Base-by-base conservation (phyloP, 441 rosid genomes). In the Erodium trifolium region DNA sequence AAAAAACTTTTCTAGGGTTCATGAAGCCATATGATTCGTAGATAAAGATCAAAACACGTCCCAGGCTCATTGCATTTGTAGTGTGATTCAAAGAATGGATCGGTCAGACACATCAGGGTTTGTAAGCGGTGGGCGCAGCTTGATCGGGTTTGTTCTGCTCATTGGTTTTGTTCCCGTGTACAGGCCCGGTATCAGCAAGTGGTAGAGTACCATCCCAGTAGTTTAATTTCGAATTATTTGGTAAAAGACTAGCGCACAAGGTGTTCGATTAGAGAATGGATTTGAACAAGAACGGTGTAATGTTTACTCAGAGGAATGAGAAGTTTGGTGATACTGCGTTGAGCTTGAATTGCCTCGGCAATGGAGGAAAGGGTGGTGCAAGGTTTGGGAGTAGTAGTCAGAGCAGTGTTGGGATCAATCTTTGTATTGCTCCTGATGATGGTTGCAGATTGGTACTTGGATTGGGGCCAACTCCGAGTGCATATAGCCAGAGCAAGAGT, bases 361-460 rank as follows among this genome's bases (percentile, higher is more conserved):
- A 76, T 71, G 84, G 82, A 72, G 89, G 86, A 71, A 80, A 84
- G 74, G 77, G 73, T 31, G 65, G 70, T 27, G 71, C 75, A 57
- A 78, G 83, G 75, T 65, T 73, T 19, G 81, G 80, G 55, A 71
- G 67, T 68, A 71, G 66, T 29, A 74, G 27, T 23, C 27, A 72
- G 68, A 68, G 76, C 76, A 79, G 77, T 79, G 79, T 60, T 45
- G 80, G 81, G 34, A 77, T 75, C 75, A 88, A 85, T 73, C 77
- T 83, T 65, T 53, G 84, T 35, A 71, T 47, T 65, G 76, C 80
- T 68, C 82, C 84, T 55, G 97, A 90, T 80, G 98, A 83, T 66
- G 87, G 88, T 53, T 93, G 97, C 79, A 81, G 78, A 41, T 83
- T 93, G 85, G 96, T 93, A 72, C 96, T 93, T 53, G 97, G 98